Percentiles rank a stretch among this genome's conserved stretches.
These are phyloP conservation scores for Filobasidium uniguttulatum DNA, from an alignment of 1,284 basidiomycete genomes.

Conservation along the genomic window DNA sequence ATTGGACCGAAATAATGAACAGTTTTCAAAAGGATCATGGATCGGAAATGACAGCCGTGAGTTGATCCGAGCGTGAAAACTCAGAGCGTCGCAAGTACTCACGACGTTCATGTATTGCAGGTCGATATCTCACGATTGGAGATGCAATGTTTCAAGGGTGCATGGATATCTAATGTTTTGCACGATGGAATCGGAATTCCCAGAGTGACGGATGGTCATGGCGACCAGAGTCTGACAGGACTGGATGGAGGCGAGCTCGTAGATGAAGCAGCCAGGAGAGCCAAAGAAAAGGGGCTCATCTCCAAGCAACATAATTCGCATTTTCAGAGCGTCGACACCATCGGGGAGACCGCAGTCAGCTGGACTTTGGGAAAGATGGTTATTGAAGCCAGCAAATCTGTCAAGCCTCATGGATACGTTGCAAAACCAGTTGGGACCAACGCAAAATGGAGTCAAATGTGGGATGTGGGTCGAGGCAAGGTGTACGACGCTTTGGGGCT, in stretches of 20 bases:
- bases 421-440: constrained; percentile 5
- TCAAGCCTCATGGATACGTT: constrained; percentile 34
- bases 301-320: constrained; percentile 36
- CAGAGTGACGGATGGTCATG: constrained; percentile 69
- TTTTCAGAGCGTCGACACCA: constrained; percentile 85
- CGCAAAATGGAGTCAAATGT: constrained; percentile 15
- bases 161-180: constrained; percentile 91
- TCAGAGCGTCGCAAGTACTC: no score
- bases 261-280: constrained; percentile 56
- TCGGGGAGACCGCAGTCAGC: constrained; percentile 82
- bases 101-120: constrained; percentile 12
- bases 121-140: constrained; percentile 73
- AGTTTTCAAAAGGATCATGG: constrained; percentile 55
- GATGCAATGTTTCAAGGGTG: constrained; percentile 99
- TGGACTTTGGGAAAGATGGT: constrained; percentile 99
- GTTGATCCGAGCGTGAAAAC: constrained; percentile 15
- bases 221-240: constrained; percentile 44
- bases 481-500: constrained; percentile 11
- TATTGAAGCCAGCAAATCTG: constrained; percentile 73
- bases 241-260: constrained; percentile 40
- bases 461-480: constrained; percentile 13
- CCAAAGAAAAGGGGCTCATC: constrained; percentile 64
- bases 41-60: constrained; percentile 48
- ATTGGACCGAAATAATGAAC: constrained; percentile 62
- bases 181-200: constrained; percentile 95